Conservation (phyloP, 2,329 filamentous ascomycete species). For the Hymenoscyphus fraxineus region DNA sequence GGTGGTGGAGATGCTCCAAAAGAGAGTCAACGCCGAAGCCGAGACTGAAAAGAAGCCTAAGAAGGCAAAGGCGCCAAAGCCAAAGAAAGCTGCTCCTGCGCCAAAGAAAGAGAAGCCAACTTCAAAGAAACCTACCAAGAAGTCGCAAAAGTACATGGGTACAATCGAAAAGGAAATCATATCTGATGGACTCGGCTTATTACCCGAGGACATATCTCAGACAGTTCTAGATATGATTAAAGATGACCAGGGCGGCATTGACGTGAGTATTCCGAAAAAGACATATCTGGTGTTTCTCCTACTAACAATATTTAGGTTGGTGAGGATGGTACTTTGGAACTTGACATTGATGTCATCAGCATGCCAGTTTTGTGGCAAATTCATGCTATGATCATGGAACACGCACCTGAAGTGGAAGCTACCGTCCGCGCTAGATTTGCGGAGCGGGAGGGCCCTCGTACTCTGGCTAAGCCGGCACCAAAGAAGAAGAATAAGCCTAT, state of each 20-base stretch:
- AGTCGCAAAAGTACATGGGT: constrained; percentile 51
- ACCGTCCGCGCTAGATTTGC: constrained; percentile 21
- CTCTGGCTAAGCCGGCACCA: constrained; percentile 34
- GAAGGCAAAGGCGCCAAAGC: constrained; percentile 50
- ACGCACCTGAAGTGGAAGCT: constrained; percentile 45
- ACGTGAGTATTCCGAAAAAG: constrained; percentile 40
- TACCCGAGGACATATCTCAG: constrained; percentile 74
- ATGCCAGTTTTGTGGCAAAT: constrained; percentile 52
- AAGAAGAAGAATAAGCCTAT: constrained; percentile 69
- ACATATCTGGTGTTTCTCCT: constrained; percentile 20
- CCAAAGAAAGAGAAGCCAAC: constrained; percentile 43
- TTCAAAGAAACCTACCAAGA: constrained; percentile 41
- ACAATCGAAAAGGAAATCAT: constrained; percentile 88
- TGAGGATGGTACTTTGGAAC: constrained; percentile 53
- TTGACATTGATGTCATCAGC: constrained; percentile 57
- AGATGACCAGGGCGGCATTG: constrained; percentile 71
- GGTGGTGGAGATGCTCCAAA: constrained; percentile 64
- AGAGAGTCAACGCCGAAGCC: constrained; percentile 51
- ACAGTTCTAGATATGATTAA: constrained; percentile 88
- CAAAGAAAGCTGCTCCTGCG: constrained; percentile 36
- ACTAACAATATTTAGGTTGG: constrained; percentile 34
- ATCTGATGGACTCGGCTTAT: constrained; percentile 75
- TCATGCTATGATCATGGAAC: constrained; percentile 48
- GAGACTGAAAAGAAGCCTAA: constrained; percentile 42
- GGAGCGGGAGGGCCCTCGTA: constrained; percentile 32